These are phyloP conservation scores for Trametes polyzona DNA, from an alignment of 1,284 basidiomycete genomes.

Conservation along the genomic window DNA sequence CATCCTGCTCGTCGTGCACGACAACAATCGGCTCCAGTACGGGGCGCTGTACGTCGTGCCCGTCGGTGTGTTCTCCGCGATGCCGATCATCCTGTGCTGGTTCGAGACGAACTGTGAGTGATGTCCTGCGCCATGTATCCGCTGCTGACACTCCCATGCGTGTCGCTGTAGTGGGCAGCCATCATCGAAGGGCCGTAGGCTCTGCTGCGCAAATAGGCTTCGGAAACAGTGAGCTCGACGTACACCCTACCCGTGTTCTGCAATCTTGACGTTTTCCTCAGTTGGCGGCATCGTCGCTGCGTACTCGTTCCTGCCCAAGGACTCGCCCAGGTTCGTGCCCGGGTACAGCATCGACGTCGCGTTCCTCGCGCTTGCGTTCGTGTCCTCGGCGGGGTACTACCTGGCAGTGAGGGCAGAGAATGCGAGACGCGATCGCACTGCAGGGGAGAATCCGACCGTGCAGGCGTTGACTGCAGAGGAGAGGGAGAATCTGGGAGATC, in stretches of 20 bases:
- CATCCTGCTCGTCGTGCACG: conserved; percentile 26
- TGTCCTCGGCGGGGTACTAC: conserved; percentile 25
- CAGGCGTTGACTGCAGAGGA: conserved; percentile 8
- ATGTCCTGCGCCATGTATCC: conserved; percentile 22
- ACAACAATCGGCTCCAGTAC: conserved; percentile 29
- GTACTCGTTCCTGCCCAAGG: conserved; percentile 37
- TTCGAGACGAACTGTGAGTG: conserved; percentile 31
- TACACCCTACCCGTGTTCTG: neutral
- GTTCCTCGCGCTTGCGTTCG: conserved; percentile 25
- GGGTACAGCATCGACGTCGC: conserved; percentile 37
- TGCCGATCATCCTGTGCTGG: conserved; percentile 35
- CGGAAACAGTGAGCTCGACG: conserved; percentile 33
- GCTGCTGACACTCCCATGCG: neutral
- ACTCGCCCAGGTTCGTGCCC: conserved; percentile 34
- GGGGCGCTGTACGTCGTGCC: conserved; percentile 32
- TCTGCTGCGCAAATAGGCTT: conserved; percentile 31
- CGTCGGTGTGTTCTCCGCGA: conserved; percentile 29
- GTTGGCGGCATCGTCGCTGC: conserved; percentile 38
- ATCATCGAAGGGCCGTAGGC: conserved; percentile 9
- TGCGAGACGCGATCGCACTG: conserved; percentile 18
- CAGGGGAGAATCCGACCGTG: neutral
- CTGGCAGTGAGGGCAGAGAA: conserved; percentile 22
- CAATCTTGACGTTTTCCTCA: neutral
- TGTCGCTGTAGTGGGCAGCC: neutral
- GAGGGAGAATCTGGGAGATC: conserved; percentile 28